Evolutionary conservation across 2,329 filamentous ascomycete species (phyloP).

Genomic region (Alternaria brassicae): DNA sequence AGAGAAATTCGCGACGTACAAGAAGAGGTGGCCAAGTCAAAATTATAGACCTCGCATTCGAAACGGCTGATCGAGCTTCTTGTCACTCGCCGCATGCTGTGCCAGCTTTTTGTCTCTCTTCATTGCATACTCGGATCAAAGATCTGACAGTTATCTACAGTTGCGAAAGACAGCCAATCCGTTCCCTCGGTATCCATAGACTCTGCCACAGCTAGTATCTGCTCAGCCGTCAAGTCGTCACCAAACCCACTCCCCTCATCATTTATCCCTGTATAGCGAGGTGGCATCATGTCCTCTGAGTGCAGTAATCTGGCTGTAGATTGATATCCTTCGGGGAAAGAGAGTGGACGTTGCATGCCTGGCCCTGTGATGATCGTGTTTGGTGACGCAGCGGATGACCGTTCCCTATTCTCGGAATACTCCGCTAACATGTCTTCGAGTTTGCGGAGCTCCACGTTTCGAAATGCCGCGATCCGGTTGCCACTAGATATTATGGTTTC

Average conservation of each 20-base stretch:
- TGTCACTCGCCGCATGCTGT: background rate
- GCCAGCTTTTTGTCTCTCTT: background rate
- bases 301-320: background rate
- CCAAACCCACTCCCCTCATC: slow-evolving; percentile 39
- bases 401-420: slow-evolving; percentile 26
- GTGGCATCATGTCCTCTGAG: slow-evolving; percentile 14
- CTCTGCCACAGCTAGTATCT: slow-evolving; percentile 59
- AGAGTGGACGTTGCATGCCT: background rate
- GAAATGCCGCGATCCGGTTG: slow-evolving; percentile 56
- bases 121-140: slow-evolving; percentile 17
- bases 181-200: slow-evolving; percentile 56
- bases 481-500: slow-evolving; percentile 58
- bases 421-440: slow-evolving; percentile 52
- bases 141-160: slow-evolving; percentile 51
- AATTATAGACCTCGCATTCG: slow-evolving; percentile 22
- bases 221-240: slow-evolving; percentile 54
- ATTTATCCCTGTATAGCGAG: slow-evolving; percentile 28
- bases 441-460: slow-evolving; percentile 56
- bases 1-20: slow-evolving; percentile 32
- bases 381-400: background rate
- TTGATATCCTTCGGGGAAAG: background rate
- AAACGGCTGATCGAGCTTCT: background rate
- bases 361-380: background rate
- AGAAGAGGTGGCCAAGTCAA: slow-evolving; percentile 18
- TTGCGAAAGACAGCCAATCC: slow-evolving; percentile 58